Conservation (phyloP, 2,329 filamentous ascomycete genomes). For the Claviceps paspali region DNA sequence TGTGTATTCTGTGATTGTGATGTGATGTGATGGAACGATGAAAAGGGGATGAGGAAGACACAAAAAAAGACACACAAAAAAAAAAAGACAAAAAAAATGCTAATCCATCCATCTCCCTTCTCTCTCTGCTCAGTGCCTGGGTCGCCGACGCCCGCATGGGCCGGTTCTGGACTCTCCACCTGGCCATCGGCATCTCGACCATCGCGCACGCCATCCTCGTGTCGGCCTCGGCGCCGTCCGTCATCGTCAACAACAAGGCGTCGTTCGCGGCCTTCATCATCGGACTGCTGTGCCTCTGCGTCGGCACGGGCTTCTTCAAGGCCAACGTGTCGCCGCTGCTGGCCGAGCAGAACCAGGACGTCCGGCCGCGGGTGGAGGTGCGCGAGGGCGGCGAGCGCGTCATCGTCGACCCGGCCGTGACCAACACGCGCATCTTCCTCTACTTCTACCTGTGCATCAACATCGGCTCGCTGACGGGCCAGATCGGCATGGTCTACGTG, state of each 20-base stretch:
- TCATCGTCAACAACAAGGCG: slow-evolving; percentile 41
- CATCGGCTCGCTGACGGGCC: slow-evolving; percentile 42
- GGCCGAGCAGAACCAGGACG: slow-evolving; percentile 52
- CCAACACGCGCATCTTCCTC: slow-evolving; percentile 52
- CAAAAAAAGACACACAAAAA: neutral
- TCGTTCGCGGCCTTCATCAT: slow-evolving; percentile 54
- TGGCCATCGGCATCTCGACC: slow-evolving; percentile 50
- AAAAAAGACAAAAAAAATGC: too few species aligned
- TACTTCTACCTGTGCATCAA: slow-evolving; percentile 47
- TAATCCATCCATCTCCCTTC: too few species aligned
- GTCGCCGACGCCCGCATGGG: slow-evolving; percentile 57
- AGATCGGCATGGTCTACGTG: slow-evolving; percentile 51
- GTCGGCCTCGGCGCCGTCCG: slow-evolving; percentile 44
- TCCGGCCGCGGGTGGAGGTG: slow-evolving; percentile 39
- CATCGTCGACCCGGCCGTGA: slow-evolving; percentile 55
- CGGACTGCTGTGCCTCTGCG: slow-evolving; percentile 36
- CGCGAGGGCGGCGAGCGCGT: slow-evolving; percentile 44
- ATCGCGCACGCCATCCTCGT: slow-evolving; percentile 53
- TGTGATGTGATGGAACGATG: too few species aligned
- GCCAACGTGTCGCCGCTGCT: slow-evolving; percentile 60
- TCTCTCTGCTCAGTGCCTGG: slow-evolving; percentile 32
- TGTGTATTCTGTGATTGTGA: too few species aligned
- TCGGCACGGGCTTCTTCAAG: slow-evolving; percentile 71
- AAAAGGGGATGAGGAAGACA: too few species aligned
- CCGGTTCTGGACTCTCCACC: slow-evolving; percentile 57